These are phyloP conservation scores for Anthracocystis panici-leucophaei DNA, from an alignment of 1,284 basidiomycete genomes.

Conservation along the genomic window DNA sequence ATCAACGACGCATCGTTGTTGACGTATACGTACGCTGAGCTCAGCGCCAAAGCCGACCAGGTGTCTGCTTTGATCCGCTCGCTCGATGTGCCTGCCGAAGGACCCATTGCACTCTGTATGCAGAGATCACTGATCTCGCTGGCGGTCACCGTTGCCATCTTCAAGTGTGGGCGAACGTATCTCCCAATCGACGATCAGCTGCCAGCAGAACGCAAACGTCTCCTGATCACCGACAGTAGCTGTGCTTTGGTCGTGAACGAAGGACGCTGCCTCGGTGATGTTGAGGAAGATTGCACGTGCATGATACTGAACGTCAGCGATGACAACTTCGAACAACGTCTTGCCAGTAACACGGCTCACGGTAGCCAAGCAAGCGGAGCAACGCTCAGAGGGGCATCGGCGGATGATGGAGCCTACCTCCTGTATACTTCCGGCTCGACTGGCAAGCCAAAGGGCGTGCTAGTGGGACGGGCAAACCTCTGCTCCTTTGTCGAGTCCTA, in stretches of 20 bases:
- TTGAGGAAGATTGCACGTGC: slow-evolving; percentile 10
- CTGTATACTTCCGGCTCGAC: slow-evolving; percentile 74
- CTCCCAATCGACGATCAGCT: slow-evolving; percentile 75
- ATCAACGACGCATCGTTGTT: slow-evolving; percentile 2
- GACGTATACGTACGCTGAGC: slow-evolving; percentile 60
- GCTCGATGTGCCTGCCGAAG: slow-evolving; percentile 63
- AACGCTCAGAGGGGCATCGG: background rate
- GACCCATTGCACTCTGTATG: slow-evolving; percentile 74
- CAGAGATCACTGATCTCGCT: slow-evolving; percentile 73
- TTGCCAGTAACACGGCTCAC: too few relatives aligned
- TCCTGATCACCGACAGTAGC: slow-evolving; percentile 73
- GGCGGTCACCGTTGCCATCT: slow-evolving; percentile 72
- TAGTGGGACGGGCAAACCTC: slow-evolving; percentile 53
- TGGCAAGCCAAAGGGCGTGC: slow-evolving; percentile 75
- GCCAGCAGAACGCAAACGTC: slow-evolving; percentile 73
- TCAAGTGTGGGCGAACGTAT: slow-evolving; percentile 75
- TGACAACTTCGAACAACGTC: slow-evolving; percentile 3
- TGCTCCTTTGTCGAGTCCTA: slow-evolving; percentile 28
- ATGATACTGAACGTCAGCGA: slow-evolving; percentile 8
- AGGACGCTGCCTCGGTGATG: slow-evolving; percentile 10
- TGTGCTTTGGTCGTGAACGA: slow-evolving; percentile 68
- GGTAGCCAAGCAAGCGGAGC: too few relatives aligned
- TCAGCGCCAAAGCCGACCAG: slow-evolving; percentile 71
- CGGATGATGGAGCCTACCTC: slow-evolving; percentile 71
- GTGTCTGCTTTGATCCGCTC: slow-evolving; percentile 72